These are phyloP conservation scores for Suillus hirtellus DNA, from an alignment of 768 basidiomycete species.

Conservation along the genomic window DNA sequence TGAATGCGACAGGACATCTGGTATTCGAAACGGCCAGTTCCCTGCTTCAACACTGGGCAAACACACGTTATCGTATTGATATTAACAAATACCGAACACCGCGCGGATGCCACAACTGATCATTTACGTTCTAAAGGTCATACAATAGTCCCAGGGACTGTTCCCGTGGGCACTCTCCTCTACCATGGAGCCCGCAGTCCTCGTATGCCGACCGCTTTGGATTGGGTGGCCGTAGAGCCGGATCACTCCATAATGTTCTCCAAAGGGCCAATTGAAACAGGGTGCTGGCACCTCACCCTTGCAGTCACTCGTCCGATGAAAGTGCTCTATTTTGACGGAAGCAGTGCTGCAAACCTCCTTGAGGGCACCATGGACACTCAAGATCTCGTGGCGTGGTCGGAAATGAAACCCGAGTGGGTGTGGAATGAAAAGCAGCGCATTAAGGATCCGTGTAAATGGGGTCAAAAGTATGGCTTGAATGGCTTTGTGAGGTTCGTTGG, in stretches of 20 bases:
- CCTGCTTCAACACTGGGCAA: no score
- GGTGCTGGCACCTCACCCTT: constrained; percentile 34
- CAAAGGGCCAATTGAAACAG: constrained; percentile 1
- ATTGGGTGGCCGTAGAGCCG: constrained; percentile 38
- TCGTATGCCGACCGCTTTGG: not conserved
- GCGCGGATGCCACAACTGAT: not conserved
- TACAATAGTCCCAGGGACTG: constrained; percentile 33
- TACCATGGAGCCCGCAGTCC: constrained; percentile 34
- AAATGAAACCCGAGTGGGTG: constrained; percentile 18
- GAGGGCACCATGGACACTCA: constrained; percentile 37
- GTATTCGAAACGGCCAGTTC: no score
- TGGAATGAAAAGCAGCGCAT: constrained; percentile 28
- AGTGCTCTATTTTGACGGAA: constrained; percentile 36
- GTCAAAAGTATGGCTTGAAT: constrained; percentile 31
- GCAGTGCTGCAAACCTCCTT: constrained; percentile 30
- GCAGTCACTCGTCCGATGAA: constrained; percentile 27
- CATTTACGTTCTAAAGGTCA: constrained; percentile 21
- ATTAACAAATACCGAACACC: no score
- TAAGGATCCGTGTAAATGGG: constrained; percentile 35
- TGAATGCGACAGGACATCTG: no score
- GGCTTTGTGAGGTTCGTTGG: constrained; percentile 32
- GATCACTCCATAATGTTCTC: constrained; percentile 41
- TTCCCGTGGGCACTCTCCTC: constrained; percentile 37
- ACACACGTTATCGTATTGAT: no score
- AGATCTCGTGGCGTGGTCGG: constrained; percentile 36